Evolutionary conservation across 306 rosid genomes (phyloP), one percentile per base, ranked within the genome.

Genomic region (Myrica gale): DNA sequence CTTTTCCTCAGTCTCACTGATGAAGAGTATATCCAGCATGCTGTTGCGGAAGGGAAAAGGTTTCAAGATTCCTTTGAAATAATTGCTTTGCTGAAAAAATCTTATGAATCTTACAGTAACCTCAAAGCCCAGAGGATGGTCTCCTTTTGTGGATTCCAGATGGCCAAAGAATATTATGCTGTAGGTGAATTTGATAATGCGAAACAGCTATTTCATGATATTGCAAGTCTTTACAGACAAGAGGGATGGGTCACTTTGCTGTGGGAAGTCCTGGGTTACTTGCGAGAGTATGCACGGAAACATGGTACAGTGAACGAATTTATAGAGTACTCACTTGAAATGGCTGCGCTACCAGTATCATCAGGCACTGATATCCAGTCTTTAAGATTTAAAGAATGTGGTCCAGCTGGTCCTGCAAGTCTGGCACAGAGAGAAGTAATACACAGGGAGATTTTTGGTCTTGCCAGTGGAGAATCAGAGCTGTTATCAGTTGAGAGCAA

Each of bases 211-310:
- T 88, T 92, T 83, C 93, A 85, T 75, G 83, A 47, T 60, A 85
- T 90, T 82, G 97, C 97, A 71, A 87, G 78, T 82, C 78, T 92
- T 60, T 95, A 95, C 82, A 92, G 99, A 82, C 91, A 84, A 90
- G 99, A 95, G 85, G 97, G 97, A 53, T 95, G 97, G 99, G 87
- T 84, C 72, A 87, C 93, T 61, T 89, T 92, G 88, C 82, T 95
- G 77, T 95, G 99, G 99, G 88, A 95, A 75, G 93, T 89, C 65
- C 84, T 95, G 88, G 91, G 99, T 82, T 92, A 89, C 87, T 81
- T 90, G 81, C 91, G 96, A 65, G 99, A 92, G 74, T 90, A 92
- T 86, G 87, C 97, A 20, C 80, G 89, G 83, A 95, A 87, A 82
- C 83, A 72, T 69, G 87, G 85, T 48, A 51, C 41, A 67, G 74